Conservation (phyloP, 441 rosid genomes). For the Pelargonium fulgidum region DNA sequence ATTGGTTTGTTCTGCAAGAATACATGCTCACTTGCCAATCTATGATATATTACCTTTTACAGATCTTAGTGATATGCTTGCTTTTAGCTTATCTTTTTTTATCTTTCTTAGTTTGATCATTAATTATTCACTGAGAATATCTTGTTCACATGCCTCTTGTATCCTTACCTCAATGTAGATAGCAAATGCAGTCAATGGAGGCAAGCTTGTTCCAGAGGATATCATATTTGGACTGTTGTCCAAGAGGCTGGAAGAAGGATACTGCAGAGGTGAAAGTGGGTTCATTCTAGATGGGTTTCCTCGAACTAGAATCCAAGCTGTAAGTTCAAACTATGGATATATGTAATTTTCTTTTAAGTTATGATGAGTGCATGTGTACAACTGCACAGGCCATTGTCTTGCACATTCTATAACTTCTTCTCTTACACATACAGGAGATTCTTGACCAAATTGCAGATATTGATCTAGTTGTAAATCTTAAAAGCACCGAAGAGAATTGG, state of each 20-base stretch:
- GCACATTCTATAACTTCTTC: no score
- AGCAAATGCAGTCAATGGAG: conserved; percentile 62
- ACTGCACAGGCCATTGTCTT: no score
- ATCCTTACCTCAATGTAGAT: conserved; percentile 32
- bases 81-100: no score
- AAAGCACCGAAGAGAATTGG: conserved; percentile 35
- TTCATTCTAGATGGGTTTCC: conserved; percentile 90
- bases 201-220: conserved; percentile 70
- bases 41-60: not conserved
- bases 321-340: conserved; percentile 27
- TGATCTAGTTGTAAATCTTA: conserved; percentile 77
- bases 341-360: no score
- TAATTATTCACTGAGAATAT: not conserved
- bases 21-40: not conserved
- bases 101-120: not conserved
- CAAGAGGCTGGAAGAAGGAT: conserved; percentile 82
- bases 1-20: not conserved
- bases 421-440: conserved; percentile 15
- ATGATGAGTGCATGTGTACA: not conserved
- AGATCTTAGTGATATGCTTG: no score
- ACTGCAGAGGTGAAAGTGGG: conserved; percentile 65
- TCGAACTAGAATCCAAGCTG: conserved; percentile 68
- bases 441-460: conserved; percentile 70
- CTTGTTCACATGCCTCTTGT: not conserved
- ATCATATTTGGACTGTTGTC: conserved; percentile 68